Base-by-base conservation (phyloP, 1,284 basidiomycete genomes). In the Cryptococcus sp. region DNA sequence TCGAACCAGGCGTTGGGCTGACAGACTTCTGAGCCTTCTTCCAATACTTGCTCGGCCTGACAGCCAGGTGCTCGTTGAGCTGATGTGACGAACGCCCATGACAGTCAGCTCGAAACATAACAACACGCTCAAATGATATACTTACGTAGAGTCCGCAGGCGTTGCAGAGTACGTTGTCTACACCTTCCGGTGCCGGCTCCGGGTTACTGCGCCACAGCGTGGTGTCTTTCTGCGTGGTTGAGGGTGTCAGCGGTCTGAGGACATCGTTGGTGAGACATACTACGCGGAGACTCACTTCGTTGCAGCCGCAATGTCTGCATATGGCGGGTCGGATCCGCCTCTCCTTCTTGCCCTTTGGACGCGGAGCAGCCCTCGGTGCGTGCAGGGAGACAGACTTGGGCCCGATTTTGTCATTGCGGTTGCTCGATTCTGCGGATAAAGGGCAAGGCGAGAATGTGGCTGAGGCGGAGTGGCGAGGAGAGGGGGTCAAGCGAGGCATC, bases 71-170 rank as follows among this genome's bases (percentile, higher is more conserved):
- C 42, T 45, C 42, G 42, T n/a, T 45, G 11, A 45, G 16, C 42
- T 45, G 13, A 45, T 45, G 15, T 20, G 50, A 45, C n/a, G 42
- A 39, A 27, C 11, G 15, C 19, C 42, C 50, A 16, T 51, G 50
- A 19, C 52, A 25, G 16, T 47, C 23, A 7, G 40, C 27, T 38
- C 42, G 19, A 47, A 3, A 3, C 15, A 40, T 20, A 20, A 13
- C 16, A 20, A 19, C 13, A 48, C 6, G 5, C 5, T 19, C 39
- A 44, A 1, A 35, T 11, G 22, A 19, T n/a, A 16, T 16, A 53
- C 62, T 54, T 19, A 64, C 62, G 27, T 53, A 64, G 8, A 64
- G 50, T 1, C 59, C 62, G 45, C 62, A 64, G 4, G 56, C 56
- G 42, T 61, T 64, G 35, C 62, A 64, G 10, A 64, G 55, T 15